These are phyloP conservation scores for Citrus inodora DNA, from an alignment of 345 rosid genomes.

Conservation along the genomic window DNA sequence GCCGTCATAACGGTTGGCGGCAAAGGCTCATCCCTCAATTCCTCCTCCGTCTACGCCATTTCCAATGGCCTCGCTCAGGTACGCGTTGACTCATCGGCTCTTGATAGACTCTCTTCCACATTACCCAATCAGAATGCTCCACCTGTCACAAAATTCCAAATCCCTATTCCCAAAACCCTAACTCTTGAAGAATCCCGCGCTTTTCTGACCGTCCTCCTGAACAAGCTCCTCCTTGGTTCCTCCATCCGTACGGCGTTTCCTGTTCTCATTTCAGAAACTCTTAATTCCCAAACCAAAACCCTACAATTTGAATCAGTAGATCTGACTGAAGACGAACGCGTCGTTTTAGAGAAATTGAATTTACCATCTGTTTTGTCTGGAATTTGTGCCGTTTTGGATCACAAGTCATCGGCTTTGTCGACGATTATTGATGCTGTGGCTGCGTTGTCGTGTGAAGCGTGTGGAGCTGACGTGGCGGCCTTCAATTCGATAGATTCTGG, in stretches of 20 bases:
- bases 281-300: slow-evolving; percentile 25
- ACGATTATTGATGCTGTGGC: slow-evolving; percentile 55
- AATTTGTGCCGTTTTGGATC: slow-evolving; percentile 54
- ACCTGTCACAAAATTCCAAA: not conserved
- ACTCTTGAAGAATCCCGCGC: slow-evolving; percentile 47
- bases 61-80: slow-evolving; percentile 42
- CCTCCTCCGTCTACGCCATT: slow-evolving; percentile 41
- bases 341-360: slow-evolving; percentile 34
- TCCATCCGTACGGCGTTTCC: slow-evolving; percentile 42
- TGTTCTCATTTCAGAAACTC: slow-evolving; percentile 20
- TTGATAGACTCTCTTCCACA: slow-evolving; percentile 33
- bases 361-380: slow-evolving; percentile 40
- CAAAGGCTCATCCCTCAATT: slow-evolving; percentile 52
- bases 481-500: slow-evolving; percentile 60
- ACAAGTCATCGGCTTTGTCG: slow-evolving; percentile 43
- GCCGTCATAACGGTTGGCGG: slow-evolving; percentile 43
- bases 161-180: slow-evolving; percentile 20
- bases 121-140: slow-evolving; percentile 21
- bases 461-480: slow-evolving; percentile 40
- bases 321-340: slow-evolving; percentile 44
- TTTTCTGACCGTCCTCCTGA: slow-evolving; percentile 46
- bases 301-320: slow-evolving; percentile 20
- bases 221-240: slow-evolving; percentile 47
- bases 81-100: slow-evolving; percentile 54
- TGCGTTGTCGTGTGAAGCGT: slow-evolving; percentile 76